These are phyloP conservation scores for Cercospora brassicicola DNA, from an alignment of 2,329 filamentous ascomycete species.

Conservation along the genomic window DNA sequence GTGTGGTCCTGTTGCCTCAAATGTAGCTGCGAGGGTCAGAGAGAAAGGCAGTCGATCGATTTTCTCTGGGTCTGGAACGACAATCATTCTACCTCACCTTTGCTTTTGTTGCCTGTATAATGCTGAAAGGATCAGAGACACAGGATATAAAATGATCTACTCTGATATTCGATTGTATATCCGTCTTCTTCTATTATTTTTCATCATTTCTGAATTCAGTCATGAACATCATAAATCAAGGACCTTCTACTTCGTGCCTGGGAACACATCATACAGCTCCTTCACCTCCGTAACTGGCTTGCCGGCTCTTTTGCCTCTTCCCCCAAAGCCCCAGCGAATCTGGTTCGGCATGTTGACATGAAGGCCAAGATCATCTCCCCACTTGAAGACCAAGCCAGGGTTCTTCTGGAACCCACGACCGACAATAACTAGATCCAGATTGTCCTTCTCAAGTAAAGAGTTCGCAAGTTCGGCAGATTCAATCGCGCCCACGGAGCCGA, in stretches of 20 bases:
- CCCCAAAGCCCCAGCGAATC: conserved; percentile 61
- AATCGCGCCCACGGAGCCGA: conserved; percentile 75
- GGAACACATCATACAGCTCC: conserved; percentile 9
- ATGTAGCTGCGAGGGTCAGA: background rate
- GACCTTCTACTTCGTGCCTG: conserved; percentile 1
- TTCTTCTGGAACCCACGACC: conserved; percentile 73
- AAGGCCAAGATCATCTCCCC: conserved; percentile 70
- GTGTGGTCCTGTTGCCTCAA: background rate
- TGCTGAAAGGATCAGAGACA: background rate
- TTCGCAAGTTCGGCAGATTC: conserved; percentile 68
- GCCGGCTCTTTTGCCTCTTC: conserved; percentile 44
- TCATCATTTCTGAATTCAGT: background rate
- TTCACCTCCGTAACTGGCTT: conserved; percentile 27
- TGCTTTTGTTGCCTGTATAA: background rate
- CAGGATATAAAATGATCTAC: background rate
- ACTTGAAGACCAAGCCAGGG: conserved; percentile 58
- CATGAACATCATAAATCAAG: background rate
- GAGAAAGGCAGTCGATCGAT: background rate
- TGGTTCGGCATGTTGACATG: conserved; percentile 72
- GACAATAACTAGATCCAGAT: conserved; percentile 68
- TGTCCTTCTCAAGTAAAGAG: conserved; percentile 53
- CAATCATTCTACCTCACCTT: background rate
- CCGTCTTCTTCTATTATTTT: background rate
- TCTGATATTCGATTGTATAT: background rate
- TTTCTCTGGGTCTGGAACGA: background rate